Evolutionary conservation across 441 rosid species (phyloP), one percentile per base, ranked within the genome.

Genomic region (Mallotus repandus): DNA sequence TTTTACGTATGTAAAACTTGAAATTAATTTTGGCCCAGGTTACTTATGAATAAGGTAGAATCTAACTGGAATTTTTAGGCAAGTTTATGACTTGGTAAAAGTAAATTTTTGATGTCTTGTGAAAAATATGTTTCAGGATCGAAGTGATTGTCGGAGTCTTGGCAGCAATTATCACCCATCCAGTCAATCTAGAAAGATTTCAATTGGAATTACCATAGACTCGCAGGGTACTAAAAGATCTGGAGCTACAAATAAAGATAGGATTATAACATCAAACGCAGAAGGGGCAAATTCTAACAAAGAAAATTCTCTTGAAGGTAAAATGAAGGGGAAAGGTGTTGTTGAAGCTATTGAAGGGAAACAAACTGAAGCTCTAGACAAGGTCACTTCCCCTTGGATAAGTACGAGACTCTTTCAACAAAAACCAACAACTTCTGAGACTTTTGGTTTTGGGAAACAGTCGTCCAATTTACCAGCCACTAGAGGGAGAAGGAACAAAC

Each of bases 121-220:
- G 9, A 46, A 38, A 25, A 68, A 35, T 25, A 49, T 74, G 58
- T 85, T 81, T 76, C 89, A 89, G 98, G 89, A 77, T 73, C 82
- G 55, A 70, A 88, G 86, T 68, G 88, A 83, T 16, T 74, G 76
- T 68, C 82, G 87, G 66, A 92, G 89, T 78, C 78, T 78, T 69
- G 89, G 91, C 65, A 85, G 91, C 74, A 78, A 81, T 72, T 84
- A 56, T 71, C 84, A 60, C 74, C 92, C 86, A 22, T 85, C 92
- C 59, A 90, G 90, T 79, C 96, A 90, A 70, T 79, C 88, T 55
- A 87, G 95, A 79, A 94, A 94, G 88, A 84, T 90, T 43, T 91
- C 96, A 53, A 85, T 93, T 57, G 98, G 98, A 80, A 85, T 91
- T 74, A 69, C 80, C 79, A 79, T 77, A 16, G 93, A 86, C 77